Evolutionary conservation across 192 early-diverging fungal genomes (phyloP), one percentile per base, ranked within the genome.

Genomic region (Oehlia diaphana): DNA sequence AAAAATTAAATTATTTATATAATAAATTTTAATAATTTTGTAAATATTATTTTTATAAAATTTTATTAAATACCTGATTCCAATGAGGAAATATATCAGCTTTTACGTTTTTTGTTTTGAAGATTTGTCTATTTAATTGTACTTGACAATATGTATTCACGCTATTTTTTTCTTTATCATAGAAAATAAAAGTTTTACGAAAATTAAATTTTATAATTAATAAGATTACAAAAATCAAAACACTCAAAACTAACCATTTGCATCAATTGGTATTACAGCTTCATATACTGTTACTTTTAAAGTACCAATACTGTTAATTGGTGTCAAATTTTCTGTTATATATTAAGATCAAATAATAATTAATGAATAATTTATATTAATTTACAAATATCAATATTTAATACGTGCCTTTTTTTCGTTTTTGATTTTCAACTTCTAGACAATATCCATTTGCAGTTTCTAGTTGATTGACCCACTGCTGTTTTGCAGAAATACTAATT

Each of bases 391-490:
- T n/a, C 19, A 72, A 23, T 39, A 49, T 10, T 61, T n/a, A 42
- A 31, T 9, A 76, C 13, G 6, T 78, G 28, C 63, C 66, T 49
- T 42, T 63, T 39, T 35, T 63, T 76, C 63, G 74, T 62, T 63
- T 76, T 39, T 42, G 61, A 3, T 33, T 61, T 42, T 63, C 74
- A 9, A 76, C 31, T 8, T 2, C 12, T n/a, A 63, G 26, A 69
- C 66, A 78, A 49, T 78, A 78, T 21, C 65, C 76, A 66, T 42
- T 66, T 14, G 76, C 76, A 19, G 66, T 78, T 50, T 78, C 76
- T 19, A 78, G 63, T 53, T 78, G 63, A 58, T 78, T 78, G 42
- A 78, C 63, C 76, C 76, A 78, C 13, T 78, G 76, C 28, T 63
- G 21, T 33, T 78, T 78, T 67, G 69, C 47, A 16, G 76, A 78